These are phyloP conservation scores for Bacidia rubella DNA, from an alignment of 495 filamentous ascomycete genomes.

Conservation along the genomic window DNA sequence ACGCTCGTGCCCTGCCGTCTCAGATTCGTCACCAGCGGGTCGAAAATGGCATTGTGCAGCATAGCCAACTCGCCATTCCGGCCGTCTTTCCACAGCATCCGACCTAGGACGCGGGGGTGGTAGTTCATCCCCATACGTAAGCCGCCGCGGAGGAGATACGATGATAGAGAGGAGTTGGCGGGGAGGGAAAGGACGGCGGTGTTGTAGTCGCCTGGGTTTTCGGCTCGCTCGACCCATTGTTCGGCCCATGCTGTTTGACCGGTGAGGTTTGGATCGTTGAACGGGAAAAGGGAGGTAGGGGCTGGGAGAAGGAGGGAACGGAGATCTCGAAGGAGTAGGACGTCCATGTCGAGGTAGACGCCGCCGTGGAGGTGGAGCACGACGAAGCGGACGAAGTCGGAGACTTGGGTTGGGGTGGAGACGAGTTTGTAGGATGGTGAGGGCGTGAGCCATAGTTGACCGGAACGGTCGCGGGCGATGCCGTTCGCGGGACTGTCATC, in stretches of 20 bases:
- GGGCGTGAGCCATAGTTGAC: slow-evolving; percentile 9
- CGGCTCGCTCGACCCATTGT: slow-evolving; percentile 40
- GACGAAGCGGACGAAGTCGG: slow-evolving; percentile 39
- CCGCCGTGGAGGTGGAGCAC: slow-evolving; percentile 43
- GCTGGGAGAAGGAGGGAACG: slow-evolving; percentile 36
- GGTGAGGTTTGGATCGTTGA: slow-evolving; percentile 18
- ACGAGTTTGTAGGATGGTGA: slow-evolving; percentile 13
- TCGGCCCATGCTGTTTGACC: slow-evolving; percentile 37
- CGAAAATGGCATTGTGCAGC: slow-evolving; percentile 44
- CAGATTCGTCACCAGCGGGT: slow-evolving; percentile 46
- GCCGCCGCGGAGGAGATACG: slow-evolving; percentile 41
- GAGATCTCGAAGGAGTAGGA: slow-evolving; percentile 42
- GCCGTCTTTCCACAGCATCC: slow-evolving; percentile 42
- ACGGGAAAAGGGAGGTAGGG: slow-evolving; percentile 15
- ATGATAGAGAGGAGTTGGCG: slow-evolving; percentile 41
- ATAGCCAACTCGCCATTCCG: slow-evolving; percentile 38
- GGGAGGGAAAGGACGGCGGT: slow-evolving; percentile 43
- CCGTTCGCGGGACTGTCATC: no score
- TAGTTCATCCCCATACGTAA: slow-evolving; percentile 47
- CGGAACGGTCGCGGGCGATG: slow-evolving; percentile 45
- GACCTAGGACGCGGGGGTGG: slow-evolving; percentile 40
- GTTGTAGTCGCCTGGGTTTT: slow-evolving; percentile 40
- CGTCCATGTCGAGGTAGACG: slow-evolving; percentile 45
- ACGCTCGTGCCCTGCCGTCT: slow-evolving; percentile 37
- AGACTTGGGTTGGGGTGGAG: slow-evolving; percentile 26